Base-by-base conservation (phyloP, 352 stramenopile species). In the Globisporangium iwayamae region DNA sequence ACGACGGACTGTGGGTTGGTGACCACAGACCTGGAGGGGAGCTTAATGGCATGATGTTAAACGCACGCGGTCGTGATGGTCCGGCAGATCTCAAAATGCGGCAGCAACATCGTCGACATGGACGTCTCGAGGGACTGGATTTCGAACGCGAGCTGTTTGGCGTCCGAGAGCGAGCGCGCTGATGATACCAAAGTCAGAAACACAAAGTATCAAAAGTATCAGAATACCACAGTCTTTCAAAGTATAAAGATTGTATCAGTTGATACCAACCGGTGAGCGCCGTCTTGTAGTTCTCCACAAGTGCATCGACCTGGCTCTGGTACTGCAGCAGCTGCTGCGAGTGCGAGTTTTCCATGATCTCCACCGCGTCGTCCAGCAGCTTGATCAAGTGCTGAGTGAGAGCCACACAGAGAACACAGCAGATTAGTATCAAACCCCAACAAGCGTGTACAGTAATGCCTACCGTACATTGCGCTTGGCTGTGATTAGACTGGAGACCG, bases 51-150 rank as follows among this genome's bases (percentile, higher is more conserved):
- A 41, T 4, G 36, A 41, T 11, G 34, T 39, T 8, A 9, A n/a
- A 52, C 70, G 43, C 72, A 90, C 81, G 81, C 78, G 30, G 71
- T 84, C 9, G 67, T 70, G 60, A 90, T 87, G 0, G 81, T 84
- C 10, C 65, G 66, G 56, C 76, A 87, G 52, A 84, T 82, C 34
- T 87, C 78, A 47, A 84, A 67, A 43, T 90, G 81, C 0, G 73
- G 73, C 22, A 74, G 41, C 32, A 90, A 62, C 78, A 90, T 81
- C 45, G 56, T 78, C 9, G 62, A 61, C 65, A 83, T 79, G 55
- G 75, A 77, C 52, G 66, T 74, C 60, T 87, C 78, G 50, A 88
- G 79, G 2, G 63, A 66, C 22, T 69, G 25, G 25, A 84, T 72
- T 25, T 80, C 75, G 53, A 68, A 72, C 14, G 69, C 68, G 3